Evolutionary conservation across 495 filamentous ascomycete species (phyloP).

Genomic region (Parathielavia hyrcaniae): DNA sequence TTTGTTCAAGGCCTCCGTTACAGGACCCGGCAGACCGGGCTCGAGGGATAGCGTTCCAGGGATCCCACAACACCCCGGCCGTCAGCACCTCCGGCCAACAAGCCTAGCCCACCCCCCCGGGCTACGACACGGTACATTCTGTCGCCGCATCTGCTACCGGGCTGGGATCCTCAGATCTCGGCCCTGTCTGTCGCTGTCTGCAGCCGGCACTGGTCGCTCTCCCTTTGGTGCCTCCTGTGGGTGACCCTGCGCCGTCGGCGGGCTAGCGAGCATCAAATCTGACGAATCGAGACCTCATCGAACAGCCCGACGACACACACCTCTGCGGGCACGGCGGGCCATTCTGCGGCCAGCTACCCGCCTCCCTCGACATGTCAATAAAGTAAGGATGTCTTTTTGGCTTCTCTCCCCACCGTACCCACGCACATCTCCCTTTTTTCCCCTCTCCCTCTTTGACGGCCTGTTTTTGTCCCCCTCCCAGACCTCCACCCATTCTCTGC

Average conservation of each 20-base stretch:
- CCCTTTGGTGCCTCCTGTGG: constrained; percentile 22
- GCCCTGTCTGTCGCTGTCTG: constrained; percentile 11
- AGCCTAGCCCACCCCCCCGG: constrained; percentile 19
- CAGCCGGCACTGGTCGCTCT: constrained; percentile 13
- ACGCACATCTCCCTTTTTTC: constrained; percentile 16
- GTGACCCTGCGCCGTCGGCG: constrained; percentile 27
- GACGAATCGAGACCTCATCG: constrained; percentile 34
- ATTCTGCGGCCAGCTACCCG: constrained; percentile 40
- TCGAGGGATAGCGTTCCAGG: constrained; percentile 9
- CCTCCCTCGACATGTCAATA: constrained; percentile 55
- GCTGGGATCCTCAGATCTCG: constrained; percentile 27
- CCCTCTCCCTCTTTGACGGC: constrained; percentile 8
- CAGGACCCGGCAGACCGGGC: constrained; percentile 11
- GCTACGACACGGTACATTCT: constrained; percentile 7
- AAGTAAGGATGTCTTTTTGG: constrained; percentile 50
- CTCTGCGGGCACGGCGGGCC: constrained; percentile 25
- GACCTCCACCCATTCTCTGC: background rate
- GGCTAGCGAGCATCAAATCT: constrained; percentile 20
- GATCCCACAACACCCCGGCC: constrained; percentile 8
- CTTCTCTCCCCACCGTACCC: constrained; percentile 19
- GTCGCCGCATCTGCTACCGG: constrained; percentile 9
- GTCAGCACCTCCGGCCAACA: constrained; percentile 20
- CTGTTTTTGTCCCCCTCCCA: constrained; percentile 14
- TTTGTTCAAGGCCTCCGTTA: no score
- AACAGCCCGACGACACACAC: constrained; percentile 26